phyloP scores from a whole-genome alignment of 176 grass and related monocot species.

The Carex pumila region DNA sequence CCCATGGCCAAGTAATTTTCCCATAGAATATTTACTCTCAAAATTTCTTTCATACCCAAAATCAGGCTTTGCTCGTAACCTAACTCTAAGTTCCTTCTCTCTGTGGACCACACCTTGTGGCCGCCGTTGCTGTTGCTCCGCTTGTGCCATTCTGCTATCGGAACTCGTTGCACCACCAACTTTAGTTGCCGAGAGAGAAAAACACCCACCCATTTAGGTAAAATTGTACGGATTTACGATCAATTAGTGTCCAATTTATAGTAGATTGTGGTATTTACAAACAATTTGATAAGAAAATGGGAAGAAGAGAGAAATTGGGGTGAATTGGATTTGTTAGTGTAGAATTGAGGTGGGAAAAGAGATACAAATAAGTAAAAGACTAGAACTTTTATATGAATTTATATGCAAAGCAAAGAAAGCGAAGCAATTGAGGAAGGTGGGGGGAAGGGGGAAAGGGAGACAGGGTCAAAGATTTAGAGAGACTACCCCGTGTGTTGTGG shows the following conservation, averaged over 20 bases:
- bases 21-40: constrained; percentile 58
- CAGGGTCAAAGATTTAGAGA: constrained; percentile 19
- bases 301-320: not conserved
- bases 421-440: constrained; percentile 12
- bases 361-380: not conserved
- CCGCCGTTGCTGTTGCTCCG: constrained; percentile 1
- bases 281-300: not conserved
- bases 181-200: constrained; percentile 4
- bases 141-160: not conserved
- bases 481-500: constrained; percentile 11
- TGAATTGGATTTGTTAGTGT: not conserved
- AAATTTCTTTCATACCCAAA: constrained; percentile 89
- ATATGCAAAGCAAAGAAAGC: constrained; percentile 8
- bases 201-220: constrained; percentile 8
- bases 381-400: constrained; percentile 1
- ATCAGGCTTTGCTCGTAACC: constrained; percentile 19
- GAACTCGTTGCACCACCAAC: constrained; percentile 11
- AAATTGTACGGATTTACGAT: not conserved
- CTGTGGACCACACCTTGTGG: not conserved
- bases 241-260: not conserved
- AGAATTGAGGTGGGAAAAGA: constrained; percentile 21
- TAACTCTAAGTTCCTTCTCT: constrained; percentile 11
- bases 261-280: not conserved
- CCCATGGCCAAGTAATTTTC: constrained; percentile 85
- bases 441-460: constrained; percentile 11